phyloP scores from a whole-genome alignment of 345 rosid species.

The Limnanthes douglasii region DNA sequence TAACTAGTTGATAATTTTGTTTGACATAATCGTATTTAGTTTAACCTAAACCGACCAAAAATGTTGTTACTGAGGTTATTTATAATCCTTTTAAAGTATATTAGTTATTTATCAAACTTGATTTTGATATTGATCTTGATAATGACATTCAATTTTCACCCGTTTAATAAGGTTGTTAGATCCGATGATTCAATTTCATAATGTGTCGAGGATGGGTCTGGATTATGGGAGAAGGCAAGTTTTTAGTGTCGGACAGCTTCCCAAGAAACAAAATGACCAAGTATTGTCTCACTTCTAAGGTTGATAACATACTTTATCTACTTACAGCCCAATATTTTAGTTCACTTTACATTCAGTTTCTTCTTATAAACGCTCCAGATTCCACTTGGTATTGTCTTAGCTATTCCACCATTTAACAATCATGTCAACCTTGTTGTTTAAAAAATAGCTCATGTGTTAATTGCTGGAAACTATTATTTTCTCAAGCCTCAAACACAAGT shows the following conservation, averaged over 20 bases:
- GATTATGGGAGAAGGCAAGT: slow-evolving; percentile 87
- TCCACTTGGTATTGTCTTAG: slow-evolving; percentile 83
- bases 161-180: slow-evolving; percentile 58
- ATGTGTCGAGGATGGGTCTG: slow-evolving; percentile 90
- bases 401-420: slow-evolving; percentile 97
- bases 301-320: no score
- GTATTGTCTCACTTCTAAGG: slow-evolving; percentile 97
- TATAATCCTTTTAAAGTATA: no score
- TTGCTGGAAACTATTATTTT: slow-evolving; percentile 90
- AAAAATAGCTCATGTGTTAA: slow-evolving; percentile 83
- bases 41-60: slow-evolving; percentile 99
- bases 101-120: neutral
- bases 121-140: neutral
- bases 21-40: no score
- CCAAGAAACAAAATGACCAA: slow-evolving; percentile 96
- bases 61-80: slow-evolving; percentile 76
- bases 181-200: slow-evolving; percentile 93
- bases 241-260: slow-evolving; percentile 89
- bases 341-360: slow-evolving; percentile 1
- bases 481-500: slow-evolving; percentile 99
- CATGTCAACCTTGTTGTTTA: slow-evolving; percentile 97
- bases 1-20: no score
- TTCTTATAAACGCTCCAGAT: slow-evolving; percentile 25
- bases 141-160: neutral
- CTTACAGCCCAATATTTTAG: slow-evolving; percentile 1